Conservation (phyloP, 2,329 filamentous ascomycete species). For the Colletotrichum falcatum region DNA sequence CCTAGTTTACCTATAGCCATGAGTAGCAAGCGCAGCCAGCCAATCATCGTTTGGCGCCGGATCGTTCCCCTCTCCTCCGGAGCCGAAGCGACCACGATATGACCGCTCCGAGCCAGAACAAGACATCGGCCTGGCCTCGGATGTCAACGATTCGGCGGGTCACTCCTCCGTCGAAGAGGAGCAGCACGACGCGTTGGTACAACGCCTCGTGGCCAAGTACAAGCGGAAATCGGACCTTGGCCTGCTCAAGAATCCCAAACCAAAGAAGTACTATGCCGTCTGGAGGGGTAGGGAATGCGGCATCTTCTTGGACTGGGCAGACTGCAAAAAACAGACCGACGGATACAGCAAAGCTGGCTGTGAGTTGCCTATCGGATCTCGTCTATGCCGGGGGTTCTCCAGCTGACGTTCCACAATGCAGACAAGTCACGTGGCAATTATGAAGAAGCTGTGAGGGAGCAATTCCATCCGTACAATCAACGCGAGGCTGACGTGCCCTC, state of each 20-base stretch:
- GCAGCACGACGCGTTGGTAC: neutral
- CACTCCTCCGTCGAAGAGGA: neutral
- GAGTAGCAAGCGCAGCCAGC: neutral
- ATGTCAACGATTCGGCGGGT: neutral
- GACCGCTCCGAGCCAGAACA: neutral
- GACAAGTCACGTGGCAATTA: too few species aligned
- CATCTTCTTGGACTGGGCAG: neutral
- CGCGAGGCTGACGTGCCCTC: neutral
- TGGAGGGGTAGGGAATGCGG: neutral
- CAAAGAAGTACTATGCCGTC: conserved; percentile 8
- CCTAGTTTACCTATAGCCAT: neutral
- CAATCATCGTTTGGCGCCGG: too few species aligned
- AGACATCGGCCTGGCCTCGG: neutral
- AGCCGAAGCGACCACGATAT: neutral
- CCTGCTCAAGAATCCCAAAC: neutral
- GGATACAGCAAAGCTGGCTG: neutral
- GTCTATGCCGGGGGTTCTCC: neutral
- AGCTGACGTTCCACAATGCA: neutral
- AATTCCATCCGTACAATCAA: neutral
- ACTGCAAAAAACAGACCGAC: neutral
- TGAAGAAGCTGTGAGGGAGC: neutral
- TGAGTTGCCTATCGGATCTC: neutral
- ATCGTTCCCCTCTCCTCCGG: neutral
- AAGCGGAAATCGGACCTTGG: too few species aligned
- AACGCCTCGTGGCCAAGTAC: neutral